A percentile compares a stretch with the other conserved stretches of the same genome.
Evolutionary conservation across 306 rosid species (phyloP).

Genomic region (Fragaria vesca): DNA sequence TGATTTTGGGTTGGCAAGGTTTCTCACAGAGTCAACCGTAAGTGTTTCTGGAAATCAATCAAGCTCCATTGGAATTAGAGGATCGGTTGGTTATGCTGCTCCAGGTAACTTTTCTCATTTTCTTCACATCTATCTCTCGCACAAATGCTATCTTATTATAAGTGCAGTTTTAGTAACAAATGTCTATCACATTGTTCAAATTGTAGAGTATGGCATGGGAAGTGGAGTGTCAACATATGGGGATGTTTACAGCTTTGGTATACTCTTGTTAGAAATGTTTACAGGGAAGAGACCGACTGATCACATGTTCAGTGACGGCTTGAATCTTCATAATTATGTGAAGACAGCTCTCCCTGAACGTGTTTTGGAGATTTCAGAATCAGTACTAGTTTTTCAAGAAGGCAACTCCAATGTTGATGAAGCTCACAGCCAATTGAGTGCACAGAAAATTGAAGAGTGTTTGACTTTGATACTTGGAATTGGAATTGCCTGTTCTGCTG

Average conservation of each 20-base stretch:
- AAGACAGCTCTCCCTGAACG: not conserved
- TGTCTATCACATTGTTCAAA: no score
- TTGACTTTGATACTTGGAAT: not conserved
- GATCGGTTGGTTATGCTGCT: not conserved
- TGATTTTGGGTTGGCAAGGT: not conserved
- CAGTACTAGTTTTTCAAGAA: not conserved
- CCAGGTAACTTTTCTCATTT: no score
- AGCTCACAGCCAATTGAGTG: not conserved
- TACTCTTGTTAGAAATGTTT: not conserved
- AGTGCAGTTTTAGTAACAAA: no score
- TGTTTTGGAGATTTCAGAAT: not conserved
- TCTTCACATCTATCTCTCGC: no score
- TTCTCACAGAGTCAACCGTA: not conserved
- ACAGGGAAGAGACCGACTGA: not conserved
- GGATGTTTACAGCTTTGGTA: constrained; percentile 2
- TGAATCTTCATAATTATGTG: not conserved
- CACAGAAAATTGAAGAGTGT: not conserved
- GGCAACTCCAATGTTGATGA: not conserved
- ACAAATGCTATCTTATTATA: no score
- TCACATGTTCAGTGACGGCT: not conserved
- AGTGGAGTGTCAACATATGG: not conserved
- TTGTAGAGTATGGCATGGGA: constrained; percentile 1
- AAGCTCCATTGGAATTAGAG: not conserved
- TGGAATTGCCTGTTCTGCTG: not conserved
- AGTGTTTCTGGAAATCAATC: not conserved